Evolutionary conservation across 148 eudicot species (phyloP), one percentile per base, ranked within the genome.

Genomic region (Fagopyrum tataricum): DNA sequence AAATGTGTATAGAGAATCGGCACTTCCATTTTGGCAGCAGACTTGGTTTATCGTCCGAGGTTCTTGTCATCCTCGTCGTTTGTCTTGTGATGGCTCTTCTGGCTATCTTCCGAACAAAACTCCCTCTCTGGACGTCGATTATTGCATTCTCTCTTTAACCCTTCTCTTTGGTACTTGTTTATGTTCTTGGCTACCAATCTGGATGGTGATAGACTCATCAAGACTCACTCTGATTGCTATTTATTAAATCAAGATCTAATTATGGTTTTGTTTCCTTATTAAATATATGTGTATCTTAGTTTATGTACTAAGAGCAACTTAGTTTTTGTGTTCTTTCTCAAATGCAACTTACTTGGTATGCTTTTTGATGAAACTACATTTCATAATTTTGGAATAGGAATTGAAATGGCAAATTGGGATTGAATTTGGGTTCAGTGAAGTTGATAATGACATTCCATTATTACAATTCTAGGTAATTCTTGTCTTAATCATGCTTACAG

Each of bases 31-130:
- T n/a, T n/a, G n/a, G n/a, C n/a, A n/a, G n/a, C n/a, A n/a, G n/a
- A n/a, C n/a, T n/a, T n/a, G n/a, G n/a, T n/a, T n/a, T n/a, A n/a
- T 94, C 98, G 21, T 84, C 98, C 0, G 98, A 94, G 80, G 98
- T 94, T 17, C 87, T 94, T 42, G 87, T 94, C 53, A 94, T 91
- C 47, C 73, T 94, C 70, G 74, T 94, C 0, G 98, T 94, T 17
- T 91, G 97, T 77, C 1, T 91, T 23, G 81, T 89, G 76, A 91
- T 94, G 89, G 96, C 91, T 15, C 81, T 78, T 4, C 77, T 89
- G 12, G 96, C 85, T 15, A 91, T 97, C 84, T 80, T 88, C 79
- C 86, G 93, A 61, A 89, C 96, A 43, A 79, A 87, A 44, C 91
- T 89, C 74, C 93, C 96, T 73, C 80, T 94, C 0, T 94, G 98